Percentiles rank a stretch among this genome's conserved stretches.
Conservation (phyloP, 2,329 filamentous ascomycete species). For the Metarhizium rileyi region DNA sequence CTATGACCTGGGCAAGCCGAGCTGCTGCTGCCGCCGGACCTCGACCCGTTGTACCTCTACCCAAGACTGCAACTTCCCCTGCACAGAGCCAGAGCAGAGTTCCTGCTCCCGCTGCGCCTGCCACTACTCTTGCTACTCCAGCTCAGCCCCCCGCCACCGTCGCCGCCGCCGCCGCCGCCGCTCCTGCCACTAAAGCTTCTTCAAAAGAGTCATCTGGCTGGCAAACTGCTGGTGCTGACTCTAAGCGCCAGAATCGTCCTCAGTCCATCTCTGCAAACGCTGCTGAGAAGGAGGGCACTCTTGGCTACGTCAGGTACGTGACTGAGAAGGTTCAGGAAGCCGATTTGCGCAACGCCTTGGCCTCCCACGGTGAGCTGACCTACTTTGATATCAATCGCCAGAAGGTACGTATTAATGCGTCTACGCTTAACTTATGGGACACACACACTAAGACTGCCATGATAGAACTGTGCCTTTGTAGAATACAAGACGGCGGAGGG, state of each 20-base stretch:
- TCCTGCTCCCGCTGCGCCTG: slow-evolving; percentile 36
- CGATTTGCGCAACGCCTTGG: slow-evolving; percentile 60
- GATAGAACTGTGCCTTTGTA: slow-evolving; percentile 89
- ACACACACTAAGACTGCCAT: not conserved
- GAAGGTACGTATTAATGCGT: slow-evolving; percentile 52
- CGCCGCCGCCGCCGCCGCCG: slow-evolving; percentile 22
- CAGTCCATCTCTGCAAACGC: slow-evolving; percentile 51
- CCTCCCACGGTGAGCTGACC: slow-evolving; percentile 60
- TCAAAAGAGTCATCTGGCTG: slow-evolving; percentile 51
- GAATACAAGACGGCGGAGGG: slow-evolving; percentile 77
- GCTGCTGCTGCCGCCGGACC: slow-evolving; percentile 48
- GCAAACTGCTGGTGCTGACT: slow-evolving; percentile 80
- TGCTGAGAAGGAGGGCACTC: slow-evolving; percentile 64
- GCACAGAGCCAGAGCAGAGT: slow-evolving; percentile 39
- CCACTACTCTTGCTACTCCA: slow-evolving; percentile 28
- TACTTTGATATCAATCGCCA: slow-evolving; percentile 71
- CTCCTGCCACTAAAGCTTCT: slow-evolving; percentile 29
- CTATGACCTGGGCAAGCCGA: slow-evolving; percentile 68
- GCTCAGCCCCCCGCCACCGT: slow-evolving; percentile 30
- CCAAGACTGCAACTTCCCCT: slow-evolving; percentile 48
- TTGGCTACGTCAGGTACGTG: slow-evolving; percentile 94
- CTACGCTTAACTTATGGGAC: not conserved
- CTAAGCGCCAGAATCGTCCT: slow-evolving; percentile 71
- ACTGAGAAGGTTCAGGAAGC: slow-evolving; percentile 75
- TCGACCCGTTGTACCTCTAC: slow-evolving; percentile 41